Percentiles rank a stretch among this genome's conserved stretches.
phyloP scores from a whole-genome alignment of 169 alveolate genomes.

The Eimeria maxima region DNA sequence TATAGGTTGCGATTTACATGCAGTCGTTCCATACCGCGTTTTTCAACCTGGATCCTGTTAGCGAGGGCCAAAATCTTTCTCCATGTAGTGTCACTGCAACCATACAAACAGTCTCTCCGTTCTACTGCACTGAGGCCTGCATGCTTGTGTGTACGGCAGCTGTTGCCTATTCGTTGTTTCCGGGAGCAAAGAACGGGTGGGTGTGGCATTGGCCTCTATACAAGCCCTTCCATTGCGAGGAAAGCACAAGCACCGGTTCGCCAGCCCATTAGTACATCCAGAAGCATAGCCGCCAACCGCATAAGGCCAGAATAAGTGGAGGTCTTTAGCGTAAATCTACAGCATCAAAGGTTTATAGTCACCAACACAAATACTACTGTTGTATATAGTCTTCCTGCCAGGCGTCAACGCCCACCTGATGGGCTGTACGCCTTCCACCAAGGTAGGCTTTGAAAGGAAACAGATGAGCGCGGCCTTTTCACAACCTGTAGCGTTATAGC shows the following conservation, averaged over 20 bases:
- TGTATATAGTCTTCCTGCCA: neutral
- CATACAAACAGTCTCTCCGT: neutral
- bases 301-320: no score
- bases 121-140: neutral
- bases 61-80: neutral
- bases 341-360: neutral
- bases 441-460: neutral
- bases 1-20: neutral
- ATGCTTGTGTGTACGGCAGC: neutral
- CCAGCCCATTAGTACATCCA: neutral
- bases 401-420: neutral
- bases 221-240: no score
- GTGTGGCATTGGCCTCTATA: no score
- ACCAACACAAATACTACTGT: neutral
- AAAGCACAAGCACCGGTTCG: no score
- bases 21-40: slow-evolving; percentile 5
- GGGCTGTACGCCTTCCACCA: neutral
- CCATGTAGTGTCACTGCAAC: neutral
- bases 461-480: slow-evolving; percentile 10
- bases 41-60: neutral
- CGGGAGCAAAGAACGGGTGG: neutral
- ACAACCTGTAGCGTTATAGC: slow-evolving; percentile 66
- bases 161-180: neutral
- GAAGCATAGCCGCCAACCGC: neutral
- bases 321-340: neutral